Base-by-base conservation (phyloP, 179 eudicot genomes). In the Beta corolliflora region DNA sequence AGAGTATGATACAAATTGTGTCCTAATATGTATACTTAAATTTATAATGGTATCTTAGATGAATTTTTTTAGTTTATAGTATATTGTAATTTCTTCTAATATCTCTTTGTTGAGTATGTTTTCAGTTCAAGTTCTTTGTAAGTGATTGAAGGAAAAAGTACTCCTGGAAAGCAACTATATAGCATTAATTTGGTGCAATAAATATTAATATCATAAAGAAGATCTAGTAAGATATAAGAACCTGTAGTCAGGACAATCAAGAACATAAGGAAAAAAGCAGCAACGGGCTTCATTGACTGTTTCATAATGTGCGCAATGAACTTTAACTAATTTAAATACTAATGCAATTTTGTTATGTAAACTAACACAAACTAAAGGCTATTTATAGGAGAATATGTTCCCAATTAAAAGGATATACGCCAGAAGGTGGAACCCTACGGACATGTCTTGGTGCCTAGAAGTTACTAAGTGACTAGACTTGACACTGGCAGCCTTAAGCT, bases 211-310 rank as follows among this genome's bases (percentile, higher is more conserved):
- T 61, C 23, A 7, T 1, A 21, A 21, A 61, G 36, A 21, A 19
- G 13, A 23, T 59, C 60, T 61, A 64, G 59, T 63, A 54, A 77
- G 53, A n/a, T 14, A 63, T 13, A 45, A 9, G 63, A 16, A 81
- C 84, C 84, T 77, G 73, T 76, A 16, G 84, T 59, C 21, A 82
- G 54, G 64, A 64, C 65, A 36, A 82, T 21, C 16, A 82, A 52
- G 61, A 77, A 61, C 77, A 77, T 77, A 50, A 82, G 84, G 7
- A 77, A 60, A 60, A 70, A 6, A 53, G 81, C 77, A 82, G 66
- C 77, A 77, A 76, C 61, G 44, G 44, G 65, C 77, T 45, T 82
- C 72, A 77, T 61, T 48, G 80, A 41, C 10, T 69, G 81, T 71
- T 71, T 82, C 81, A 81, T 81, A 23, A 2, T 60, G 44, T 61